A percentile compares a stretch with the other conserved stretches of the same genome.
Conservation (phyloP, 345 rosid genomes). For the Eucalyptus camaldulensis region DNA sequence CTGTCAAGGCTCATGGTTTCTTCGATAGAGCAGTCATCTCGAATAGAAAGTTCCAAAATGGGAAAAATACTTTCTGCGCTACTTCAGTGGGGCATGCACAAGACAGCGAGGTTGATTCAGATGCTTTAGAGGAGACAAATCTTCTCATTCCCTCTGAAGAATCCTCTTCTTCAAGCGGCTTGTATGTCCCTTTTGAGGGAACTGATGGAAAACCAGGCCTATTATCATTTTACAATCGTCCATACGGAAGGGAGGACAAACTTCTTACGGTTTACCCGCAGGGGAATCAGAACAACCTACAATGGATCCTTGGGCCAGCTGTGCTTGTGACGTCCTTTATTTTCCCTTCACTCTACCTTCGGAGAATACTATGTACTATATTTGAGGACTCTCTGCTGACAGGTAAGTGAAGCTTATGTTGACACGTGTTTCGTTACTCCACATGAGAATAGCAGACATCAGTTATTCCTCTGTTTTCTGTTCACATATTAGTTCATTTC, state of each 20-base stretch:
- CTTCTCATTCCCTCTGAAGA: constrained; percentile 14
- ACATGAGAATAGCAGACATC: not conserved
- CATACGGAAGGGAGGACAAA: constrained; percentile 26
- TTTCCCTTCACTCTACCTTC: constrained; percentile 75
- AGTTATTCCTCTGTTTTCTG: not conserved
- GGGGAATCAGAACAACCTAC: constrained; percentile 34
- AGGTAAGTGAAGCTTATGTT: constrained; percentile 20
- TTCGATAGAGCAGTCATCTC: constrained; percentile 8
- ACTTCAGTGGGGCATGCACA: constrained; percentile 29
- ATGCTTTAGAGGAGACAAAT: constrained; percentile 17
- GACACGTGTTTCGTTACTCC: not conserved
- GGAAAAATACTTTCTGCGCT: constrained; percentile 17
- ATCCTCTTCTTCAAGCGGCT: constrained; percentile 12
- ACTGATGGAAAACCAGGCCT: constrained; percentile 66
- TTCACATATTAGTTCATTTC: not conserved
- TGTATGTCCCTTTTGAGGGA: constrained; percentile 28
- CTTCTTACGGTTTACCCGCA: constrained; percentile 4
- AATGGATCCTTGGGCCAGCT: constrained; percentile 84
- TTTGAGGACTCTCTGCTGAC: constrained; percentile 94
- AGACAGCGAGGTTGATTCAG: constrained; percentile 15
- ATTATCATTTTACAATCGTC: constrained; percentile 60
- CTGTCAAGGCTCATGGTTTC: constrained; percentile 10
- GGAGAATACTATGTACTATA: constrained; percentile 61
- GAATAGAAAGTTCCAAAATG: constrained; percentile 12
- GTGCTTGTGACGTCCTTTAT: constrained; percentile 89